Conservation (phyloP, 495 filamentous ascomycete species). For the Neurospora discreta region DNA sequence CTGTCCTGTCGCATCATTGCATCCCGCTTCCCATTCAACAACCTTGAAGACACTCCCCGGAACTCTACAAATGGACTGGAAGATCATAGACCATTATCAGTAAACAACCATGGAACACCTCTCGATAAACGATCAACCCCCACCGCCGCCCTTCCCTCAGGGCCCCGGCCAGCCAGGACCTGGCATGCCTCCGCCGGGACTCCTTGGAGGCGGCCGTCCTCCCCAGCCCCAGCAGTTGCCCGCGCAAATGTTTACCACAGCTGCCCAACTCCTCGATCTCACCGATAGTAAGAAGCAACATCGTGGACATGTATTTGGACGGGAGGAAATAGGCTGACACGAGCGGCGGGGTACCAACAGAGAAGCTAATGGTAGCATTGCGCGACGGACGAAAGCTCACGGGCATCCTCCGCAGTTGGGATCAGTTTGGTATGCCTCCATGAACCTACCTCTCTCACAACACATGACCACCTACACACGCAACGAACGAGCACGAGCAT, state of each 20-base stretch:
- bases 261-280: conserved; percentile 85
- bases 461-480: not conserved
- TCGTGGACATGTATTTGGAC: conserved; percentile 1
- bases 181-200: conserved; percentile 14
- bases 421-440: conserved; percentile 73
- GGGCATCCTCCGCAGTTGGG: conserved; percentile 89
- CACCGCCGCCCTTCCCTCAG: conserved; percentile 13
- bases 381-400: conserved; percentile 89
- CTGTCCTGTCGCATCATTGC: not conserved
- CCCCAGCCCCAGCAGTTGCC: conserved; percentile 49
- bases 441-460: not conserved
- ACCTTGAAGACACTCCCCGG: not conserved
- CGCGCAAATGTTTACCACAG: conserved; percentile 96
- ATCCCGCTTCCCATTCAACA: not conserved
- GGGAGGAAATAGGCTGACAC: conserved; percentile 3
- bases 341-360: conserved; percentile 32
- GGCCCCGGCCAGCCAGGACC: conserved; percentile 7
- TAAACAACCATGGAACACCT: conserved; percentile 37
- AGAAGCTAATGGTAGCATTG: conserved; percentile 83
- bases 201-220: conserved; percentile 19
- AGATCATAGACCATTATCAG: not conserved
- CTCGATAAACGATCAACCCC: conserved; percentile 32
- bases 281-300: conserved; percentile 70
- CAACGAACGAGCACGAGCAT: not conserved
- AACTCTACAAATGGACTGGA: conserved; percentile 5